Base-by-base conservation (phyloP, 2,329 filamentous ascomycete genomes). In the Grosmannia clavigera region DNA sequence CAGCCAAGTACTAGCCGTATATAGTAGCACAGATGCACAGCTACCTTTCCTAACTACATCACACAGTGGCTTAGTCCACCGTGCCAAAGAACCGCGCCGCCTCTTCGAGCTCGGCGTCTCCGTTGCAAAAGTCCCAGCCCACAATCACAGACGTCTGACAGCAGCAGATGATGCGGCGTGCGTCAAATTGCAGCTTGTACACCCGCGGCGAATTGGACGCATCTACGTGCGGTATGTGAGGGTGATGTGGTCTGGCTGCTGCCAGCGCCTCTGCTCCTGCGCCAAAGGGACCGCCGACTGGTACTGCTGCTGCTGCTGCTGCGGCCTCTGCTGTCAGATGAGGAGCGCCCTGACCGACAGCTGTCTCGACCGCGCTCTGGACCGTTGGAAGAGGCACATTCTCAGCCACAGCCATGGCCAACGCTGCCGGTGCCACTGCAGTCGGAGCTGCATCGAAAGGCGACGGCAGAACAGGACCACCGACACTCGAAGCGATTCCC, bases 161-260 rank as follows among this genome's bases (percentile, higher is more conserved):
- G 70, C 92, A 96, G 75, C 92, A 96, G 59, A 99, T 87, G 66
- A 99, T 95, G 67, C 92, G 85, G 27, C 91, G 82, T 0, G 91
- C 89, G 70, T 99, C 94, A 66, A 96, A 99, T 71, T 99, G 94
- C 43, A 97, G 78, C 73, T 99, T 99, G 78, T 97, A 99, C 3
- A 99, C 88, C 29, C 94, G 75, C 9, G 78, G 76, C 12, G 78
- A 75, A 59, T 75, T 77, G 38, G 75, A 67, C 27, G 64, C 72
- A 63, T 82, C 79, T 9, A 73, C 69, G 64, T 81, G 77, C 6
- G 74, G 69, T 11, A 79, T 76, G 62, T 79, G 78, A 3, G 75
- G 76, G 59, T 80, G 76, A 50, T 51, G 53, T 7, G 75, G 70
- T 35, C 59, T 58, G 22, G 48, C 55, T 11, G 33, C 19, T 22